Evolutionary conservation across 2,329 filamentous ascomycete genomes (phyloP).

Genomic region (Exophiala dermatitidis): DNA sequence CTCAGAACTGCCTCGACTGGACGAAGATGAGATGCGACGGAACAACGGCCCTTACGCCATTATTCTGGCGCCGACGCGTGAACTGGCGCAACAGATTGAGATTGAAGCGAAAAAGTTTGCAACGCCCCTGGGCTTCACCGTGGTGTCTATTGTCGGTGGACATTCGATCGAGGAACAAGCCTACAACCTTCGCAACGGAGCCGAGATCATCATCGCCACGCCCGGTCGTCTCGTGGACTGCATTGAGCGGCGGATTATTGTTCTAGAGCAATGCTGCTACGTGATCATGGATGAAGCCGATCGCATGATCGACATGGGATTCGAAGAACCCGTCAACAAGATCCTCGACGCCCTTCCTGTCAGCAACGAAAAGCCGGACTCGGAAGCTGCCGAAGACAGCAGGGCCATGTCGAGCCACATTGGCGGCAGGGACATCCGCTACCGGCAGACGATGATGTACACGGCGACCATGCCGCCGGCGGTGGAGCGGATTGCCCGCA

Average conservation of each 20-base stretch:
- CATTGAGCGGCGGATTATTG: conserved; percentile 84
- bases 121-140: conserved; percentile 79
- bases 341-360: conserved; percentile 92
- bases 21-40: conserved; percentile 73
- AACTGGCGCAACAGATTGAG: conserved; percentile 96
- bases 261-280: conserved; percentile 94
- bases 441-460: conserved; percentile 99
- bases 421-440: conserved; percentile 62
- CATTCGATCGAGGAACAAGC: conserved; percentile 92
- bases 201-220: conserved; percentile 97
- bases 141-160: conserved; percentile 95
- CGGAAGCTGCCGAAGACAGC: conserved; percentile 80
- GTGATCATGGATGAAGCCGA: conserved; percentile 99
- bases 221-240: conserved; percentile 95
- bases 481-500: conserved; percentile 92
- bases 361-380: conserved; percentile 89
- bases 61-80: conserved; percentile 90
- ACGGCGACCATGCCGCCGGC: conserved; percentile 93
- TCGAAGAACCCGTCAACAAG: conserved; percentile 95
- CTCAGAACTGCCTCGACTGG: conserved; percentile 74
- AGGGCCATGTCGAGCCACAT: conserved; percentile 76
- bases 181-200: conserved; percentile 80
- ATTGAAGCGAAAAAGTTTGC: conserved; percentile 90
- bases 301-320: conserved; percentile 97
- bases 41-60: conserved; percentile 97